Conservation (phyloP, 129 eudicot genomes). For the Centella asiatica region DNA sequence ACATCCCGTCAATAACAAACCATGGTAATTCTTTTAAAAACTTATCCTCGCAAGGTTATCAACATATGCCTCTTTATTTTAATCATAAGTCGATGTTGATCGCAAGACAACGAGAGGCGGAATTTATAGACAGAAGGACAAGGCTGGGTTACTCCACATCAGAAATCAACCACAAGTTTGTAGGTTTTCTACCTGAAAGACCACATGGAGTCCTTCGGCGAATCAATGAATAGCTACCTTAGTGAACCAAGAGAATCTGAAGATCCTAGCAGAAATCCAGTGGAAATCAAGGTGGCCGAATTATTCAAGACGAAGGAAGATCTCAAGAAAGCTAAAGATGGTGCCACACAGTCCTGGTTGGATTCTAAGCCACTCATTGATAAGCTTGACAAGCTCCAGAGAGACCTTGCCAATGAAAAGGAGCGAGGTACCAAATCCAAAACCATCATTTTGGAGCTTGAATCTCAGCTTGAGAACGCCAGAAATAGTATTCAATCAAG, state of each 20-base stretch:
- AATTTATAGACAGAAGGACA: background rate
- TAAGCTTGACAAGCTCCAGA: conserved; percentile 46
- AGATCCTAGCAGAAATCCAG: background rate
- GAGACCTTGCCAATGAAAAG: conserved; percentile 29
- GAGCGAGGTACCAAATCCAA: conserved; percentile 11
- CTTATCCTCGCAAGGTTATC: background rate
- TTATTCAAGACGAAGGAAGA: conserved; percentile 37
- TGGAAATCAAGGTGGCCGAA: conserved; percentile 35
- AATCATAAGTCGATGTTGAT: too few species aligned
- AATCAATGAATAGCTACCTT: background rate
- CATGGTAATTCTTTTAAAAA: too few species aligned
- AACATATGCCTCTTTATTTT: background rate
- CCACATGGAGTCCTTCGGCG: background rate
- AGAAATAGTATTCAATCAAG: conserved; percentile 25
- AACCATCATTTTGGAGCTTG: conserved; percentile 28
- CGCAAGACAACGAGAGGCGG: conserved; percentile 2
- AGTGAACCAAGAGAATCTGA: background rate
- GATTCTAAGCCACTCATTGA: conserved; percentile 52
- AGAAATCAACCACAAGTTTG: too few species aligned
- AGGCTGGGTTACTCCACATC: too few species aligned
- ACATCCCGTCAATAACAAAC: background rate
- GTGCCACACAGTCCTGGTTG: conserved; percentile 51
- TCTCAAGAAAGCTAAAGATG: conserved; percentile 49
- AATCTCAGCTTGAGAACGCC: conserved; percentile 43
- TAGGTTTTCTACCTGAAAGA: too few species aligned